phyloP scores from a whole-genome alignment of 768 basidiomycete genomes.

The Suillus placidus region DNA sequence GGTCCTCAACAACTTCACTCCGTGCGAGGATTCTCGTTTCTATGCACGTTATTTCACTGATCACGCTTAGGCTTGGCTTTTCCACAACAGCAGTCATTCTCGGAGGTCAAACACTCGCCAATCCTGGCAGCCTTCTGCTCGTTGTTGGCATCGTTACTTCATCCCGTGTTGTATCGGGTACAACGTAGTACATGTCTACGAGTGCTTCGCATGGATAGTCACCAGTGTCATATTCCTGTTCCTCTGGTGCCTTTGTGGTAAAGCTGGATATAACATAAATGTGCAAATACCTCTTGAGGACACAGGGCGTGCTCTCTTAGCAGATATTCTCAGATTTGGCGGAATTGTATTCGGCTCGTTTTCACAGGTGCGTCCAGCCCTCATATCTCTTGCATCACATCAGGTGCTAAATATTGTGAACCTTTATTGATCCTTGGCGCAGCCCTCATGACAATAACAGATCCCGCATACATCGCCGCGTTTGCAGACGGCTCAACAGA shows the following conservation, averaged over 20 bases:
- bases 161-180: constrained; percentile 53
- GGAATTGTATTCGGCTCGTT: constrained; percentile 53
- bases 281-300: constrained; percentile 47
- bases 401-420: background rate
- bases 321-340: constrained; percentile 51
- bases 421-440: constrained; percentile 35
- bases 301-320: constrained; percentile 40
- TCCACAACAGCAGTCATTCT: constrained; percentile 52
- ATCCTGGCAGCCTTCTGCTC: constrained; percentile 46
- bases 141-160: constrained; percentile 48
- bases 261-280: constrained; percentile 47
- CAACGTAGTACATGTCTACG: constrained; percentile 49
- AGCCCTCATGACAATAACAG: constrained; percentile 44
- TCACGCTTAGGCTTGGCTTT: constrained; percentile 44
- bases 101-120: constrained; percentile 54
- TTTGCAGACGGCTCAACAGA: constrained; percentile 45
- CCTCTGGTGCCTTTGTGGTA: constrained; percentile 52
- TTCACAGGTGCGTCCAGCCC: constrained; percentile 36
- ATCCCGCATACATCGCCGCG: constrained; percentile 42
- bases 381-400: background rate
- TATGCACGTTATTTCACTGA: background rate
- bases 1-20: constrained; percentile 55
- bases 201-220: constrained; percentile 58
- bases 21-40: constrained; percentile 25
- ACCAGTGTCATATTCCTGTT: constrained; percentile 50